Base-by-base conservation (phyloP, 306 rosid genomes). In the Gleditsia sinensis region DNA sequence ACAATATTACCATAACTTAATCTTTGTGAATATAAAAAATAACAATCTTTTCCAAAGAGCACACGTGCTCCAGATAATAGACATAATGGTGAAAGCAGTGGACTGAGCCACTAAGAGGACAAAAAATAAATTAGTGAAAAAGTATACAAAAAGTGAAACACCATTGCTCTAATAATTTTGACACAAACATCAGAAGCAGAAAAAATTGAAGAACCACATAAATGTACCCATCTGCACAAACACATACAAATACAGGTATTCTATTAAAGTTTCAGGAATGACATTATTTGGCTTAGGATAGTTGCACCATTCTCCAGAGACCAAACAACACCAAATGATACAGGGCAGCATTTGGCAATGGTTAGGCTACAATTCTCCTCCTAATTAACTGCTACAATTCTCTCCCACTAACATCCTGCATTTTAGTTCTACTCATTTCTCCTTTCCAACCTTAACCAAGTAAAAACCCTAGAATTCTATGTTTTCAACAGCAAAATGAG, bases 81-180 rank as follows among this genome's bases (percentile, higher is more conserved):
- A 75, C 19, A 46, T 64, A 78, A 81, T 14, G 56, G 45, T 23
- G 67, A 72, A 66, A 74, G 27, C 56, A 6, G 45, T 10, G 36
- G 30, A 78, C 48, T 45, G 55, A 48, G 19, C 57, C 42, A 75
- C 55, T 51, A 48, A 56, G 69, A 74, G 60, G 25, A 21, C 36
- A 69, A 55, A 37, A 67, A 48, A 65, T 24, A 65, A 75, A 74
- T 32, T 43, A 30, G n/a, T n/a, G n/a, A n/a, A n/a, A 59, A 24
- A 34, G 30, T 17, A 53, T 25, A 55, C 71, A 58, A 34, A 56
- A 58, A 60, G 74, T 62, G 54, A 8, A 20, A 54, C 19, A 24
- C 23, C 59, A 69, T 27, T 37, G 58, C 49, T 67, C 34, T 25
- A n/a, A 53, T 30, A 63, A 24, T 64, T 78, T 25, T 54, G n/a